Evolutionary conservation across 805 yeast genomes (phyloP), one percentile per base, ranked within the genome.

Genomic region (Kazachstania psychrophila): DNA sequence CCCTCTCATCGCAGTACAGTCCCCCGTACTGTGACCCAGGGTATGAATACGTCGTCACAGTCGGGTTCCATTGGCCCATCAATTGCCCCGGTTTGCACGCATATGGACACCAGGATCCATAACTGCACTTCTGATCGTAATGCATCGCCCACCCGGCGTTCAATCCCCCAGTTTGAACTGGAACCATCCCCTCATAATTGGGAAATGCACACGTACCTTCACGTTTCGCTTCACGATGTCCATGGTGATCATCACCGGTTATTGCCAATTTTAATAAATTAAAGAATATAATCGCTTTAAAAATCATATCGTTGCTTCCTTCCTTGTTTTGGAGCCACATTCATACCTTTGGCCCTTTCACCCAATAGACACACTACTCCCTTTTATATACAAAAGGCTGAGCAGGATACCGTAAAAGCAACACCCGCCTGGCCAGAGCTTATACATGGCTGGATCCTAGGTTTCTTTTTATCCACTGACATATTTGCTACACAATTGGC

Each of bases 121-220:
- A 67, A 4, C 76, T 58, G 60, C 96, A 86, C 25, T 66, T 50
- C 50, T 77, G 80, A 58, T 82, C 92, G 34, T 75, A 75, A 47
- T 77, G 72, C 72, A 82, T 69, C 34, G 95, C 95, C 95, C 95
- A 87, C 17, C 95, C 95, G 34, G 70, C 87, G 49, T 80, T 81
- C 13, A 57, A 47, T 20, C 75, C 71, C 24, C 56, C 56, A 6
- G 69, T 64, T 35, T 85, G 77, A 34, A 85, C 79, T 2, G 77
- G 64, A 13, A 86, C 89, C 49, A 87, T 67, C 7, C 86, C 87
- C 18, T 66, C 66, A 48, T 70, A 65, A 17, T 69, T 45, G 24
- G 95, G 95, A 63, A 86, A 84, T 3, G 70, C 46, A 61, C 95
- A 85, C 3, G 33, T 35, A 17, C 38, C 38, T 17, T 23, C 33